phyloP scores from a whole-genome alignment of 2,329 filamentous ascomycete species.

The Penicillium oxalicum region DNA sequence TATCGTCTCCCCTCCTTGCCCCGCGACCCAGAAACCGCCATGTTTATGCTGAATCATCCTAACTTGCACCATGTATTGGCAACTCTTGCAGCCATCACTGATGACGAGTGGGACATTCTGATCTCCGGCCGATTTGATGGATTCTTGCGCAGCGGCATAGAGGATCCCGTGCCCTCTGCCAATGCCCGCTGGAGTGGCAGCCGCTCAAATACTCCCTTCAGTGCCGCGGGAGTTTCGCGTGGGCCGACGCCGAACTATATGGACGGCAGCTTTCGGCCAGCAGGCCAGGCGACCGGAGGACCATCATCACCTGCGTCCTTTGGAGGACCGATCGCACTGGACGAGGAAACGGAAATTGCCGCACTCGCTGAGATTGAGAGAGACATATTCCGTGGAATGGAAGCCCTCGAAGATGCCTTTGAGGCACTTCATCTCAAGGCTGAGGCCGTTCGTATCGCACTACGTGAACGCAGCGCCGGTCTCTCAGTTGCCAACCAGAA shows the following conservation, averaged over 20 bases:
- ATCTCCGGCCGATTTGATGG: slow-evolving; percentile 92
- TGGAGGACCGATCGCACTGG: slow-evolving; percentile 74
- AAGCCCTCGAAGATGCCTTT: slow-evolving; percentile 87
- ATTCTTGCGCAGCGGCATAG: slow-evolving; percentile 88
- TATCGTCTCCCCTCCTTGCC: slow-evolving; percentile 70
- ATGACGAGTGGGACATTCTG: slow-evolving; percentile 94
- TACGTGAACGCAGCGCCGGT: slow-evolving; percentile 77
- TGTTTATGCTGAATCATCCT: slow-evolving; percentile 79
- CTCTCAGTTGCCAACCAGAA: slow-evolving; percentile 50
- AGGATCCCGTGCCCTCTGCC: slow-evolving; percentile 42
- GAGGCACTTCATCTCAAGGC: slow-evolving; percentile 83
- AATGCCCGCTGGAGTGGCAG: slow-evolving; percentile 35
- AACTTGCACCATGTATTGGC: slow-evolving; percentile 78
- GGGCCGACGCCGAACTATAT: slow-evolving; percentile 31
- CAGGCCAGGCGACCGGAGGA: slow-evolving; percentile 36
- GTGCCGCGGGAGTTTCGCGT: slow-evolving; percentile 28
- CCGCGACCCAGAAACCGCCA: slow-evolving; percentile 76
- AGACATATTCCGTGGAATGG: slow-evolving; percentile 91
- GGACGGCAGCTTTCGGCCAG: slow-evolving; percentile 39
- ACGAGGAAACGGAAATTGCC: slow-evolving; percentile 90
- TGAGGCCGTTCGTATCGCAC: slow-evolving; percentile 68
- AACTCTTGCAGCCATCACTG: slow-evolving; percentile 79
- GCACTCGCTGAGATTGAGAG: slow-evolving; percentile 85
- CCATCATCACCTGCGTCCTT: slow-evolving; percentile 54
- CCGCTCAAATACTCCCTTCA: slow-evolving; percentile 31